Percentiles rank a stretch among this genome's conserved stretches.
These are phyloP conservation scores for Boletus semigastroideus DNA, from an alignment of 1,284 basidiomycete genomes.

Conservation along the genomic window DNA sequence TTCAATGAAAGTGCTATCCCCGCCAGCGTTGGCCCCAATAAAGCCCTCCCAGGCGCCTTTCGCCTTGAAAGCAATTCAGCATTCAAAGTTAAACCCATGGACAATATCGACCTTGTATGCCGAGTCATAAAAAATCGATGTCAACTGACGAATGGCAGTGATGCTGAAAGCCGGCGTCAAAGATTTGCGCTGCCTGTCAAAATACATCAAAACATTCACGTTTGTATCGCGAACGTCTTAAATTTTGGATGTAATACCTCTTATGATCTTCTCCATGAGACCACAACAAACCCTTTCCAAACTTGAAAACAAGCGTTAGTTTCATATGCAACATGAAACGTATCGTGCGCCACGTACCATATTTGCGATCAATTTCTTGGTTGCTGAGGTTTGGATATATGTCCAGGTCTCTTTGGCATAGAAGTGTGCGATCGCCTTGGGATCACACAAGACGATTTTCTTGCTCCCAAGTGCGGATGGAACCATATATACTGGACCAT, in stretches of 20 bases:
- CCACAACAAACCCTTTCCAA: slow-evolving; percentile 18
- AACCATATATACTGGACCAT: slow-evolving; percentile 15
- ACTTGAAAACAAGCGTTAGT: slow-evolving; percentile 1
- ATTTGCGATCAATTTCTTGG: slow-evolving; percentile 39
- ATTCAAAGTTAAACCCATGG: neutral
- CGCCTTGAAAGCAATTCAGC: slow-evolving; percentile 22
- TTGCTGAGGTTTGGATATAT: slow-evolving; percentile 42
- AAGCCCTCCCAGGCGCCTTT: slow-evolving; percentile 50
- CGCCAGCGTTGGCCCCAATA: slow-evolving; percentile 37
- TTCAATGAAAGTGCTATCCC: slow-evolving; percentile 42
- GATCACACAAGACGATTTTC: slow-evolving; percentile 29
- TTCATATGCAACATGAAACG: neutral
- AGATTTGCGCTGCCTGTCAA: slow-evolving; percentile 37
- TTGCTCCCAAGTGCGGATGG: slow-evolving; percentile 41
- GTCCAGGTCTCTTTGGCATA: slow-evolving; percentile 42
- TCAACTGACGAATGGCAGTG: slow-evolving; percentile 8
- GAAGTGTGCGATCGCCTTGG: slow-evolving; percentile 43
- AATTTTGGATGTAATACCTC: neutral
- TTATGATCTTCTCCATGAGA: slow-evolving; percentile 18
- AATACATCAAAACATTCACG: slow-evolving; percentile 8
- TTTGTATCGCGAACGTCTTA: no score
- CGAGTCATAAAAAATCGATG: slow-evolving; percentile 23
- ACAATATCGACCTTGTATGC: slow-evolving; percentile 44
- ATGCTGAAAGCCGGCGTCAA: slow-evolving; percentile 8
- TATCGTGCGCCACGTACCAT: slow-evolving; percentile 33